Evolutionary conservation across 1,139 yeast genomes (phyloP), one percentile per base, ranked within the genome.

Genomic region (Candida albicans): DNA sequence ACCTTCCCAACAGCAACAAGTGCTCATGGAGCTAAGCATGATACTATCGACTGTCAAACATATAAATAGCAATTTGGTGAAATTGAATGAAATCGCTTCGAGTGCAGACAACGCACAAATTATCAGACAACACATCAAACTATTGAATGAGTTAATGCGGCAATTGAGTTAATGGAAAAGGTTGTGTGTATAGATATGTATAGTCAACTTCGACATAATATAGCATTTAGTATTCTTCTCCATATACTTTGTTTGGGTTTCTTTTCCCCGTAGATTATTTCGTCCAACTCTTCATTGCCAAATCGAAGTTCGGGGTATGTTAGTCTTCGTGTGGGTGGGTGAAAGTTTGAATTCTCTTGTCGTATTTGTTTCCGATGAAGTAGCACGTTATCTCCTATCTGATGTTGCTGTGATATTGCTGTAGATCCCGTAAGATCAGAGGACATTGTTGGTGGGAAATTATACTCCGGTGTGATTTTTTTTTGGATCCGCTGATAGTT

Each of bases 131-230:
- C 33, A 42, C 26, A 42, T 45, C 12, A 24, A 35, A 22, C 4
- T 35, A 33, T 31, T 47, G 10, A 40, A 37, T 11, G 37, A 50
- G 5, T 43, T 54, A 10, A 43, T 50, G 24, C 39, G 43, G n/a
- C 32, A 47, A 8, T 47, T 29, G 77, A 68, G 29, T n/a, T n/a
- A n/a, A n/a, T n/a, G n/a, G n/a, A n/a, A n/a, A n/a, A n/a, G n/a
- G n/a, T n/a, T n/a, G n/a, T n/a, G n/a, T n/a, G n/a, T n/a, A 68
- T 74, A 49, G 77, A 69, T 49, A 51, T 73, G 30, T 79, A 73
- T 55, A 37, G 69, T 18, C 32, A 37, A 12, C 35, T 27, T 8
- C 45, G 43, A 39, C 51, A 49, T 37, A 47, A 39, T 14, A 47
- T 12, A 13, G 25, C 13, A 24, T 41, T 41, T n/a, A 48, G 12